A percentile compares a stretch with the other conserved stretches of the same genome.
phyloP scores from a whole-genome alignment of 139 green algal genomes.

The Coccomyxa sp. region DNA sequence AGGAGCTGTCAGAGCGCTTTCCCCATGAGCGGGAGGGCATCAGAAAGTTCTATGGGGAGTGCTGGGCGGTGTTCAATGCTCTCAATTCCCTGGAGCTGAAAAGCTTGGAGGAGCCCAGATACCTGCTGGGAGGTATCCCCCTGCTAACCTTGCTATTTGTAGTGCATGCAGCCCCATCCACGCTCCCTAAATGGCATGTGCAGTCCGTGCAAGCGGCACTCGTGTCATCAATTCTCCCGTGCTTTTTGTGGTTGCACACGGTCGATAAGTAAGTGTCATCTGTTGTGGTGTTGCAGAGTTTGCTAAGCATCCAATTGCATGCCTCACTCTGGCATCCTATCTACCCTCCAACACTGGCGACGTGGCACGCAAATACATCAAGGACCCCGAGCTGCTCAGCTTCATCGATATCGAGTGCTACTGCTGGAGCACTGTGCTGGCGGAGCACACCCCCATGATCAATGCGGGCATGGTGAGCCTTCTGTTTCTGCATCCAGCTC shows the following conservation, averaged over 20 bases:
- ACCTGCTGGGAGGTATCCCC: constrained; percentile 63
- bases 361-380: constrained; percentile 80
- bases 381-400: constrained; percentile 81
- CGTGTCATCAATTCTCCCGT: background rate
- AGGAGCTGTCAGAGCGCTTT: constrained; percentile 75
- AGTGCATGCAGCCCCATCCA: too few species aligned
- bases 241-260: background rate
- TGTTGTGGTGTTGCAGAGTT: constrained; percentile 38
- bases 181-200: too few species aligned
- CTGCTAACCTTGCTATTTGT: background rate
- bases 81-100: constrained; percentile 91
- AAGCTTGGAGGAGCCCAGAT: constrained; percentile 88
- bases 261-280: background rate
- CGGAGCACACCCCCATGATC: constrained; percentile 92
- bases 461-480: constrained; percentile 84
- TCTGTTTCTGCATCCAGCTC: background rate
- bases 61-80: constrained; percentile 83
- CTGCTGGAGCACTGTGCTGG: constrained; percentile 87
- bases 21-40: constrained; percentile 85
- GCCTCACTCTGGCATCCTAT: constrained; percentile 77
- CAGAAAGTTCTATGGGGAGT: constrained; percentile 88
- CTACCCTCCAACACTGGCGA: constrained; percentile 83
- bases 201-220: background rate
- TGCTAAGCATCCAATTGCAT: constrained; percentile 64
- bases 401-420: constrained; percentile 98